A percentile compares a stretch with the other conserved stretches of the same genome.
Conservation (phyloP, 1,284 basidiomycete genomes). For the Ustilago curta region DNA sequence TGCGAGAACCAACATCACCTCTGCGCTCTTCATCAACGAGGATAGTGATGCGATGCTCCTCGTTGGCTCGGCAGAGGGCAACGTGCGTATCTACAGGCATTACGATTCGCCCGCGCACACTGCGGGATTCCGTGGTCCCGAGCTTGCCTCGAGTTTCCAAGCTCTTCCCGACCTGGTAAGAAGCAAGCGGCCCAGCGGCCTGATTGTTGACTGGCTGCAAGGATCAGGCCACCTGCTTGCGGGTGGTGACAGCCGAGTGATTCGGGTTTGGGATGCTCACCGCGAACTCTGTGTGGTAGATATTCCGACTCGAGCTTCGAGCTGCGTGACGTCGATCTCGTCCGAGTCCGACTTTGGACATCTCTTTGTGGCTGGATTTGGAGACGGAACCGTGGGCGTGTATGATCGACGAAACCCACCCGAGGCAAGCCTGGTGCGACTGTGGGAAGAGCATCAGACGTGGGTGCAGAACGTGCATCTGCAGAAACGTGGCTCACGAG, state of each 20-base stretch:
- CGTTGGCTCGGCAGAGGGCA: constrained; percentile 87
- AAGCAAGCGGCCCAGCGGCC: constrained; percentile 80
- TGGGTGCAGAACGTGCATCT: constrained; percentile 94
- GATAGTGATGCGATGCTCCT: constrained; percentile 91
- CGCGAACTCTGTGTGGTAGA: constrained; percentile 86
- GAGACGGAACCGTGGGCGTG: constrained; percentile 88
- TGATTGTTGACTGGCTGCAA: constrained; percentile 95
- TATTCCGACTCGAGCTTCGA: constrained; percentile 87
- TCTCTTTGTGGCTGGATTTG: constrained; percentile 90
- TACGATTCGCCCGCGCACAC: constrained; percentile 73
- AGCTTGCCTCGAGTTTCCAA: constrained; percentile 91
- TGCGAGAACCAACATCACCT: constrained; percentile 83
- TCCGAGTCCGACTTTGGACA: constrained; percentile 83
- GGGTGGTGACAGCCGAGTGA: constrained; percentile 88
- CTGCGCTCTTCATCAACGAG: constrained; percentile 94
- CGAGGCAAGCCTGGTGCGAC: constrained; percentile 84
- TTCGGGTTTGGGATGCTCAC: constrained; percentile 95
- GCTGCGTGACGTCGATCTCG: constrained; percentile 86
- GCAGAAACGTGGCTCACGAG: constrained; percentile 79
- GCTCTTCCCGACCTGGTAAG: constrained; percentile 83
- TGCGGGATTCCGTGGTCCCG: constrained; percentile 72
- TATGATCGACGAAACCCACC: constrained; percentile 91
- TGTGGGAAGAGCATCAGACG: constrained; percentile 81
- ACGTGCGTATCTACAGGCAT: constrained; percentile 90
- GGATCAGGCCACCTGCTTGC: constrained; percentile 84